These are phyloP conservation scores for Barbarea vulgaris DNA, from an alignment of 345 rosid genomes.

Conservation along the genomic window DNA sequence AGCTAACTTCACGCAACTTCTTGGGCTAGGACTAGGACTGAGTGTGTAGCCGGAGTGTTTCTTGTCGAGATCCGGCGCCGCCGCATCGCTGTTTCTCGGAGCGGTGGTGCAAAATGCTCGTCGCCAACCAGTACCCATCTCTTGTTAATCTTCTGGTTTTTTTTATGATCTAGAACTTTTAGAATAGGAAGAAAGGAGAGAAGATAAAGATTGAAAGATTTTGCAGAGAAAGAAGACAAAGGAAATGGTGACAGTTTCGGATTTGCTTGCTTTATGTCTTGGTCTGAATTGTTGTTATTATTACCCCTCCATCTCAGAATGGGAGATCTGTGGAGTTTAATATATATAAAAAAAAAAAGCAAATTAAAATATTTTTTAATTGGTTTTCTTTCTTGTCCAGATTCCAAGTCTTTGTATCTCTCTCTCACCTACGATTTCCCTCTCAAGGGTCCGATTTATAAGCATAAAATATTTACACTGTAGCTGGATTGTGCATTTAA, in stretches of 20 bases:
- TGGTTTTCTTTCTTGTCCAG: conserved; percentile 23
- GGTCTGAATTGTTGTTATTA: conserved; percentile 19
- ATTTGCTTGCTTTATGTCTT: not conserved
- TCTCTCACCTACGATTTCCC: conserved; percentile 2
- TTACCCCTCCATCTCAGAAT: conserved; percentile 20
- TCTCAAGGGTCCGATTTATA: conserved; percentile 15
- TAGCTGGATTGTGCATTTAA: conserved; percentile 27
- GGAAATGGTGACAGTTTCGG: conserved; percentile 33
- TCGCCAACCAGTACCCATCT: conserved; percentile 96
- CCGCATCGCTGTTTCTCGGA: conserved; percentile 57
- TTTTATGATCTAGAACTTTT: not conserved
- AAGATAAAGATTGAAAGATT: conserved; percentile 11
- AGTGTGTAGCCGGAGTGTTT: conserved; percentile 37
- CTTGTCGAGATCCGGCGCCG: conserved; percentile 43
- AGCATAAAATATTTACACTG: conserved; percentile 12
- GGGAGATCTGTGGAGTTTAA: conserved; percentile 18
- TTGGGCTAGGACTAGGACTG: conserved; percentile 50
- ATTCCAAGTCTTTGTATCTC: conserved; percentile 14
- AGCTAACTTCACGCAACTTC: conserved; percentile 57
- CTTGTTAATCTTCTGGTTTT: not conserved
- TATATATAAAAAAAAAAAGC: not conserved
- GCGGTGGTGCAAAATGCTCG: conserved; percentile 90
- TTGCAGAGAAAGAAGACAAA: conserved; percentile 33
- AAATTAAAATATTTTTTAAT: not conserved
- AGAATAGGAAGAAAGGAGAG: not conserved